A percentile compares a stretch with the other conserved stretches of the same genome.
phyloP scores from a whole-genome alignment of 768 basidiomycete genomes.

The Hypholoma fasciculare region DNA sequence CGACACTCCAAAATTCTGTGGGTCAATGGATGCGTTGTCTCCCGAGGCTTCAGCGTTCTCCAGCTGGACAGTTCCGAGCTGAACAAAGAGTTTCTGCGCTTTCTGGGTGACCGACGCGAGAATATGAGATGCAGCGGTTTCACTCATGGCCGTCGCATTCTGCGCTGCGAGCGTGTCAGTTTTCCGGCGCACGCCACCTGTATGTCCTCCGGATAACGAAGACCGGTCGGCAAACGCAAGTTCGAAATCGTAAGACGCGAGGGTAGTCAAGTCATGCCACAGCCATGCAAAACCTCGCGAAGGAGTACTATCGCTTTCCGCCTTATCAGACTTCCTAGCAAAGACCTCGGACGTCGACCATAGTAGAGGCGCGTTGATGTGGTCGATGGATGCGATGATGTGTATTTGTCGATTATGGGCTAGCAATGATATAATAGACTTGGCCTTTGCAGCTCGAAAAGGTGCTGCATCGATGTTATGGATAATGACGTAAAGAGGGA shows the following conservation, averaged over 20 bases:
- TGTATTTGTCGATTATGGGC: constrained; percentile 77
- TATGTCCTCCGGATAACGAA: constrained; percentile 55
- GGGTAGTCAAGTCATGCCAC: constrained; percentile 91
- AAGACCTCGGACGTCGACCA: constrained; percentile 73
- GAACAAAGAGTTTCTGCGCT: constrained; percentile 77
- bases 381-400: constrained; percentile 84
- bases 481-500: constrained; percentile 73
- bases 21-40: constrained; percentile 32
- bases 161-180: constrained; percentile 28
- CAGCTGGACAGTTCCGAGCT: constrained; percentile 72
- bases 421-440: constrained; percentile 69
- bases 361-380: constrained; percentile 80
- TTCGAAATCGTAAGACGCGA: constrained; percentile 79
- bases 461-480: constrained; percentile 87
- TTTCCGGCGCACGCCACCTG: constrained; percentile 37
- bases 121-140: constrained; percentile 78
- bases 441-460: constrained; percentile 63
- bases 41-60: constrained; percentile 50
- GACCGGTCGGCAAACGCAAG: constrained; percentile 66
- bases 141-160: constrained; percentile 55
- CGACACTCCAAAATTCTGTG: constrained; percentile 55
- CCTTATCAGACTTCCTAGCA: constrained; percentile 45
- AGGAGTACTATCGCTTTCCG: constrained; percentile 18
- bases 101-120: constrained; percentile 86
- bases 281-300: constrained; percentile 69